Conservation (phyloP, 371 early-diverging fungal species). For the Blastocladiella emersonii region DNA sequence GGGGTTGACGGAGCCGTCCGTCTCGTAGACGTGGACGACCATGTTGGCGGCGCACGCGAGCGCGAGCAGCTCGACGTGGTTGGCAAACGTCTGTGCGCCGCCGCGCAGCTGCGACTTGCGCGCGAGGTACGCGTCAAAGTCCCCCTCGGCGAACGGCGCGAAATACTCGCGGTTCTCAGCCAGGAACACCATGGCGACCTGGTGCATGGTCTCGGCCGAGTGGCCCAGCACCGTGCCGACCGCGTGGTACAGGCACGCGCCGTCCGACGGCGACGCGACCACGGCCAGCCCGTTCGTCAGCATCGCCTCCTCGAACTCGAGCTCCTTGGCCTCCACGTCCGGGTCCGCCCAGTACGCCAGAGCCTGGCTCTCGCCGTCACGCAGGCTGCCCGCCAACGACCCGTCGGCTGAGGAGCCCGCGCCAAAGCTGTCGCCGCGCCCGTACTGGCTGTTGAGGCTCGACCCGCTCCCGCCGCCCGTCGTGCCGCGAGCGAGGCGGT, state of each 20-base stretch:
- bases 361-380: not conserved
- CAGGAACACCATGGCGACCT: not conserved
- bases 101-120: not conserved
- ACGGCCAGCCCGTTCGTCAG: not conserved
- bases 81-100: not conserved
- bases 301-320: not conserved
- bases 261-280: not conserved
- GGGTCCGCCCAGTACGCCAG: not conserved
- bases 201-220: not conserved
- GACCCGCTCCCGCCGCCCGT: no score
- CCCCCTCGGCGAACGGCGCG: not conserved
- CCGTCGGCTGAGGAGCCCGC: no score
- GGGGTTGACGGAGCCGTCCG: not conserved
- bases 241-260: not conserved
- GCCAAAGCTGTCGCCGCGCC: no score
- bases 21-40: not conserved
- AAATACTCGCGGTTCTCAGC: not conserved
- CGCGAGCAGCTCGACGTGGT: not conserved
- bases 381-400: no score
- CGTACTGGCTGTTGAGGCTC: no score
- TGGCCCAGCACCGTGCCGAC: not conserved
- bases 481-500: no score
- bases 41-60: not conserved
- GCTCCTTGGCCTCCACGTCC: not conserved
- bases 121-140: not conserved